Evolutionary conservation across 306 rosid genomes (phyloP).

Genomic region (Aeschynomene evenia): DNA sequence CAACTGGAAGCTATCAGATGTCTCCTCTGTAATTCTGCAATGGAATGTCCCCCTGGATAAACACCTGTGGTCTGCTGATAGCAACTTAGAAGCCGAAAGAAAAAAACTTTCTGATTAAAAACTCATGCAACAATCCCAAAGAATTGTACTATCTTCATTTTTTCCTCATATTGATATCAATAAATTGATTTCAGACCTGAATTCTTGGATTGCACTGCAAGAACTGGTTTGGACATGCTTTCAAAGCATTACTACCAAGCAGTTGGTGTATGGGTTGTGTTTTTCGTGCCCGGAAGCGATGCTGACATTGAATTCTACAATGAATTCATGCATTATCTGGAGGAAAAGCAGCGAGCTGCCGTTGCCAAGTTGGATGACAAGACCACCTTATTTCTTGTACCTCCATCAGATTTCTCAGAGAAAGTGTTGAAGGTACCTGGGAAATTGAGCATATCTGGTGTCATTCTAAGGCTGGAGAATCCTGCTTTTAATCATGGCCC

Average conservation of each 20-base stretch:
- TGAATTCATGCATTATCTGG: constrained; percentile 93
- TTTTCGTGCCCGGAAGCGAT: constrained; percentile 93
- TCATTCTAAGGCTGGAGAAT: constrained; percentile 79
- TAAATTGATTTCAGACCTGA: constrained; percentile 75
- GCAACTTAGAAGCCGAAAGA: neutral
- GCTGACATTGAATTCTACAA: constrained; percentile 81
- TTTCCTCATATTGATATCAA: constrained; percentile 25
- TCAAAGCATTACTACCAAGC: constrained; percentile 96
- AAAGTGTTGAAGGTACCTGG: constrained; percentile 95
- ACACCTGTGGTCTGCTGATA: constrained; percentile 8
- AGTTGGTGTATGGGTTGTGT: constrained; percentile 93
- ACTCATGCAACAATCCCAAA: constrained; percentile 14
- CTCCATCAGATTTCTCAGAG: constrained; percentile 92
- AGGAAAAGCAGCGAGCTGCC: constrained; percentile 91
- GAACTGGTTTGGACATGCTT: constrained; percentile 96
- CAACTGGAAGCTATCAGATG: neutral
- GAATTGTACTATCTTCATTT: neutral
- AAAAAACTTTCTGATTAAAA: constrained; percentile 14
- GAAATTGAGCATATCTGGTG: constrained; percentile 92
- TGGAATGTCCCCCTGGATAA: neutral
- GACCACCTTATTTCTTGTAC: constrained; percentile 94
- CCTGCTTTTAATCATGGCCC: constrained; percentile 56
- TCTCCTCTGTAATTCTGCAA: neutral
- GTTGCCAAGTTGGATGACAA: constrained; percentile 88
- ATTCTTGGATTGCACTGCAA: constrained; percentile 94